phyloP scores from a whole-genome alignment of 495 filamentous ascomycete species.

The Evernia prunastri region DNA sequence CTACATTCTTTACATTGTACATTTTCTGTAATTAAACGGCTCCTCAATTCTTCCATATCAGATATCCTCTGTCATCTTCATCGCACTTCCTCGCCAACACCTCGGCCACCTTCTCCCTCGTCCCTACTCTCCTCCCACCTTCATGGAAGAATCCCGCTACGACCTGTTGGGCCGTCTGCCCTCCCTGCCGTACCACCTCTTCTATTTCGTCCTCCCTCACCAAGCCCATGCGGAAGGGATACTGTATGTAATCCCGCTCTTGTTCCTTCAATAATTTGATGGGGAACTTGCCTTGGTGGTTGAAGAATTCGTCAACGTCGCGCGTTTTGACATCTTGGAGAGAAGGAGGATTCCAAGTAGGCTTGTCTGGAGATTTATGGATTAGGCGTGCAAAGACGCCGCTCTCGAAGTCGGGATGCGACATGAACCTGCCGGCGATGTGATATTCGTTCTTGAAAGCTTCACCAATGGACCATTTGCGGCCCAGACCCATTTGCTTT shows the following conservation, averaged over 20 bases:
- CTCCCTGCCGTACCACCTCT: constrained; percentile 40
- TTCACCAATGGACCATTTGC: constrained; percentile 67
- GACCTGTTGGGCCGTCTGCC: constrained; percentile 36
- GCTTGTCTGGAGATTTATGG: constrained; percentile 51
- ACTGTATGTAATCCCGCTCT: constrained; percentile 50
- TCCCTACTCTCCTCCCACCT: constrained; percentile 47
- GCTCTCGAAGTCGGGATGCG: constrained; percentile 75
- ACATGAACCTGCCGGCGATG: constrained; percentile 79
- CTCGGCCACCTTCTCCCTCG: constrained; percentile 49
- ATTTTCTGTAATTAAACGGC: background rate
- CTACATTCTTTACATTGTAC: background rate
- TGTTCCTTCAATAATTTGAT: constrained; percentile 47
- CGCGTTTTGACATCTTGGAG: constrained; percentile 53
- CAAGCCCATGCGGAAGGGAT: constrained; percentile 65
- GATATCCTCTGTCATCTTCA: constrained; percentile 23
- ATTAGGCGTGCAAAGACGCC: constrained; percentile 75
- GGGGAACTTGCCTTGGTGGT: constrained; percentile 33
- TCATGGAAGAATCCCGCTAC: constrained; percentile 42
- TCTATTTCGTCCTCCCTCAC: constrained; percentile 68
- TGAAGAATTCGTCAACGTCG: constrained; percentile 57
- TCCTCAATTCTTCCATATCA: constrained; percentile 25
- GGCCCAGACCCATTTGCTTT: constrained; percentile 67
- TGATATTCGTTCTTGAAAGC: constrained; percentile 77
- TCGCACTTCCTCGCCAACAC: constrained; percentile 47
- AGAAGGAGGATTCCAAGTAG: constrained; percentile 65